A percentile compares a stretch with the other conserved stretches of the same genome.
Evolutionary conservation across 768 basidiomycete species (phyloP).

Genomic region (Russula lepida): DNA sequence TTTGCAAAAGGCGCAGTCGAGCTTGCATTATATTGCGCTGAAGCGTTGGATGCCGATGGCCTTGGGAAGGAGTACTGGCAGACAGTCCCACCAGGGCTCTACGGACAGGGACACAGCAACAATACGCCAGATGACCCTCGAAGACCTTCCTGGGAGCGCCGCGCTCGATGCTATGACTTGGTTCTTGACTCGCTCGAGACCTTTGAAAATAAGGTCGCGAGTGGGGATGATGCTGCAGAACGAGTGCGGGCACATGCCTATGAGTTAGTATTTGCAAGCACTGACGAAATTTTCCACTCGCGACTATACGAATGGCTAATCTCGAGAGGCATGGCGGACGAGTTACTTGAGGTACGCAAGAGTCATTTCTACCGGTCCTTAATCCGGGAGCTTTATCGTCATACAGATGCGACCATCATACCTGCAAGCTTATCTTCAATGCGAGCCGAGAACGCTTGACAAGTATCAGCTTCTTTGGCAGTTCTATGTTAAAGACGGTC

Average conservation of each 20-base stretch:
- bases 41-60: constrained; percentile 66
- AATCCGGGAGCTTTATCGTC: neutral
- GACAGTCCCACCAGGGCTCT: constrained; percentile 29
- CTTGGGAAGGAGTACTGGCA: constrained; percentile 72
- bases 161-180: constrained; percentile 72
- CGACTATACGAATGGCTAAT: constrained; percentile 94
- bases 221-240: constrained; percentile 44
- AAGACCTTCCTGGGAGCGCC: constrained; percentile 45
- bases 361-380: neutral
- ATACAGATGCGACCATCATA: constrained; percentile 74
- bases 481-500: constrained; percentile 89
- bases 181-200: constrained; percentile 71
- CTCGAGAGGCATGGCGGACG: constrained; percentile 67
- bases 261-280: constrained; percentile 71
- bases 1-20: constrained; percentile 84
- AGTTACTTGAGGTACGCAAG: constrained; percentile 71
- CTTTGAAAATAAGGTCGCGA: constrained; percentile 57
- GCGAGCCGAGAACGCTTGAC: constrained; percentile 70
- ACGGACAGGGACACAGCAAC: neutral
- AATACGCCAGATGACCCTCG: constrained; percentile 34
- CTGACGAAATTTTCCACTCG: constrained; percentile 92
- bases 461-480: constrained; percentile 93
- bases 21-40: constrained; percentile 78
- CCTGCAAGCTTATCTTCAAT: constrained; percentile 79
- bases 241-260: constrained; percentile 78